Conservation (phyloP, 2,329 filamentous ascomycete genomes). For the Tricladium varicosporioides region DNA sequence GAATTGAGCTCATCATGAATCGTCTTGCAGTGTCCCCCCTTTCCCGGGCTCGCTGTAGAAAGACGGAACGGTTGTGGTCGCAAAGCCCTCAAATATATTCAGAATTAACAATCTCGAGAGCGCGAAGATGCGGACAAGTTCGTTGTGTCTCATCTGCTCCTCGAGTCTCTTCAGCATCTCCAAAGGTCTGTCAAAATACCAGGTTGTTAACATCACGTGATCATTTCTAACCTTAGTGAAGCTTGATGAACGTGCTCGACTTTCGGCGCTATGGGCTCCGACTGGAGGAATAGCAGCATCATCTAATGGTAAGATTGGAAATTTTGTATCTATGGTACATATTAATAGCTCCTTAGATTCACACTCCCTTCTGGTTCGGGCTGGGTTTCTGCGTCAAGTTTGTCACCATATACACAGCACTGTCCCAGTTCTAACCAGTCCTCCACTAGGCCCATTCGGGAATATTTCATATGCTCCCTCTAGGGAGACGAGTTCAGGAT, state of each 20-base stretch:
- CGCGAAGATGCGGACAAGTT: background rate
- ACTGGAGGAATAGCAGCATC: constrained; percentile 65
- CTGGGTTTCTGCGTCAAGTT: constrained; percentile 73
- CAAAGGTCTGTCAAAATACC: background rate
- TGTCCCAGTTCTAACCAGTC: background rate
- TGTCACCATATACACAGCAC: constrained; percentile 19
- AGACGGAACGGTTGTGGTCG: background rate
- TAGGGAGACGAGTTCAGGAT: constrained; percentile 82
- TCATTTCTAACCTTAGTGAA: constrained; percentile 30
- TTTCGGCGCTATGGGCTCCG: constrained; percentile 79
- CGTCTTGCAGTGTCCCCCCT: background rate
- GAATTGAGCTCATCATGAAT: background rate
- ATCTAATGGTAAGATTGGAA: constrained; percentile 46
- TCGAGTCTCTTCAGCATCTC: background rate
- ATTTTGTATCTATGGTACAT: background rate
- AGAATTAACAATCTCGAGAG: background rate
- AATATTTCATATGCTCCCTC: constrained; percentile 86
- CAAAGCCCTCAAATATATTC: background rate
- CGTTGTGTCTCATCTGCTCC: background rate
- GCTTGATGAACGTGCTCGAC: constrained; percentile 55
- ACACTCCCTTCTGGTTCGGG: constrained; percentile 65
- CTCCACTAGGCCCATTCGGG: constrained; percentile 67
- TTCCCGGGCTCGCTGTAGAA: background rate
- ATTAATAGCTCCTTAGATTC: constrained; percentile 47
- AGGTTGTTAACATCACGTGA: constrained; percentile 7